Evolutionary conservation across 2,329 filamentous ascomycete genomes (phyloP), one percentile per base, ranked within the genome.

Genomic region (Neofusicoccum kwambonambiense): DNA sequence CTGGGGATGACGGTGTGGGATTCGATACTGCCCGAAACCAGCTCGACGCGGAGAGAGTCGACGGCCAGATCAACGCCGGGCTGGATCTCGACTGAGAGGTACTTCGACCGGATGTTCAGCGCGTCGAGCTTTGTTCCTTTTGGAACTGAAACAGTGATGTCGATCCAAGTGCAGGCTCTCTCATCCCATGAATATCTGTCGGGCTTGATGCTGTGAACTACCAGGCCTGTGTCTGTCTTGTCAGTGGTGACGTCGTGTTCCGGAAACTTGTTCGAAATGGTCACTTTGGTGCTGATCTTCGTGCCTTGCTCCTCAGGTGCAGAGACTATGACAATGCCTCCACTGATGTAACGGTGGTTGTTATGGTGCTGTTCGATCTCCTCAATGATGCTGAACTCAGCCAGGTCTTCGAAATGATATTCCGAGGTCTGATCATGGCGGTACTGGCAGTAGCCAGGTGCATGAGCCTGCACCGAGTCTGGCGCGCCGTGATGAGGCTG

Each of bases 321-420:
- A 22, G 62, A 42, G 5, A 64, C 34, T n/a, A 64, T 7, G 9
- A 27, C 47, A 50, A 64, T 64, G 41, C 37, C 39, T 19, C 57
- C 57, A 15, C 17, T 31, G 31, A 61, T 45, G 41, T 58, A 39
- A 17, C 45, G 54, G 41, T 17, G 34, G 6, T n/a, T 9, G 15
- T 49, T 31, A n/a, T n/a, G 56, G 41, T 49, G 42, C 11, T 44
- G 56, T 4, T 22, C 41, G 8, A 60, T 47, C 7, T 60, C 27
- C 56, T 60, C 56, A 9, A 34, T 27, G 31, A 60, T 47, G 31
- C 42, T 15, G 31, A 60, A 13, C 27, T 47, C 42, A 31, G 22
- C 27, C n/a, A 47, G 31, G 5, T 47, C 2, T 2, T 27, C 31
- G 42, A 60, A 60, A 1, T 35, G n/a, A 42, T 60, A 45, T 6